These are phyloP conservation scores for Fusarium tricinctum DNA, from an alignment of 2,329 filamentous ascomycete species.

Conservation along the genomic window DNA sequence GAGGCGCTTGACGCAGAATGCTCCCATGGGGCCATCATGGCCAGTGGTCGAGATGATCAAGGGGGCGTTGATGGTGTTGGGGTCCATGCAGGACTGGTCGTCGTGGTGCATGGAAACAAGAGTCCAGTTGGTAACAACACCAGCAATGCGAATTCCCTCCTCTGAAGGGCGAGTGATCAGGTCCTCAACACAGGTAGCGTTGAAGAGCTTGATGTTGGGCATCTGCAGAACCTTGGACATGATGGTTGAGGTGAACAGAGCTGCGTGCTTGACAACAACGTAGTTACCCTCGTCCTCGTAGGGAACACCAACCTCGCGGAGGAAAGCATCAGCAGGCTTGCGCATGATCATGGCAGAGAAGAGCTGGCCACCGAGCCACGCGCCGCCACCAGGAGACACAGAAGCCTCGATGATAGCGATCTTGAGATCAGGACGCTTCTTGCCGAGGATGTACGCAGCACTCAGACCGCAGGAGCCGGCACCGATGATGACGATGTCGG, in stretches of 20 bases:
- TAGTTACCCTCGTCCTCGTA: slow-evolving; percentile 91
- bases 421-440: slow-evolving; percentile 87
- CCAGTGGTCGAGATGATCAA: slow-evolving; percentile 91
- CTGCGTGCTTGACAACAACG: slow-evolving; percentile 94
- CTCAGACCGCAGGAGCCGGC: slow-evolving; percentile 90
- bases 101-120: slow-evolving; percentile 89
- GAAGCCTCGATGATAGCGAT: slow-evolving; percentile 92
- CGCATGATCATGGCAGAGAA: slow-evolving; percentile 97
- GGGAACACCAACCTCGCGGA: slow-evolving; percentile 83
- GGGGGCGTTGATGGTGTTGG: slow-evolving; percentile 95
- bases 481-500: slow-evolving; percentile 93
- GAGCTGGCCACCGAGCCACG: slow-evolving; percentile 93
- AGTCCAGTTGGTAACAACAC: slow-evolving; percentile 97
- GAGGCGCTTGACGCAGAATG: slow-evolving; percentile 91
- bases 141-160: slow-evolving; percentile 77
- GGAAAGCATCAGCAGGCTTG: slow-evolving; percentile 89
- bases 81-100: slow-evolving; percentile 96
- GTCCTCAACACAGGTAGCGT: slow-evolving; percentile 92
- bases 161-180: slow-evolving; percentile 82
- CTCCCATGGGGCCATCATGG: slow-evolving; percentile 91
- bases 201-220: slow-evolving; percentile 96
- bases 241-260: slow-evolving; percentile 90
- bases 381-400: slow-evolving; percentile 88
- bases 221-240: slow-evolving; percentile 85
- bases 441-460: slow-evolving; percentile 86